These are phyloP conservation scores for Cercospora citrullina DNA, from an alignment of 2,329 filamentous ascomycete species.

Conservation along the genomic window DNA sequence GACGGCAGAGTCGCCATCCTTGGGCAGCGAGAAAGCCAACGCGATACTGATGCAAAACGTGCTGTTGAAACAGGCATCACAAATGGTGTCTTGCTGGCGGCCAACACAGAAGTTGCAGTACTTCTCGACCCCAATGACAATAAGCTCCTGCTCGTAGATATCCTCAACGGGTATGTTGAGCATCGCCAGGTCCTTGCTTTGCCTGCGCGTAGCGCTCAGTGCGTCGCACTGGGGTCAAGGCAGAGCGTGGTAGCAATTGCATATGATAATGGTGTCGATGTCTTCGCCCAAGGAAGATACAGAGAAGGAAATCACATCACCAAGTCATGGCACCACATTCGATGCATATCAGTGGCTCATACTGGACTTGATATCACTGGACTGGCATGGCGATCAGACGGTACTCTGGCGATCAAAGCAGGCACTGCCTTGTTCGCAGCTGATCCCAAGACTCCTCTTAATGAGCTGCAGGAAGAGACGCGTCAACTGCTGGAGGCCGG, in stretches of 20 bases:
- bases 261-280: constrained; percentile 27
- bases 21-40: neutral
- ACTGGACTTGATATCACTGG: constrained; percentile 28
- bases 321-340: constrained; percentile 30
- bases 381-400: constrained; percentile 73
- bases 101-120: constrained; percentile 30
- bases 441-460: constrained; percentile 69
- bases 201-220: constrained; percentile 19
- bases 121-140: constrained; percentile 25
- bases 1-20: neutral
- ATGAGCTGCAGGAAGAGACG: constrained; percentile 53
- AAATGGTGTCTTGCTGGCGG: constrained; percentile 24
- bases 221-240: constrained; percentile 18
- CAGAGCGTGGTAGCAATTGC: constrained; percentile 35
- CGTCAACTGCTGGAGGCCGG: constrained; percentile 20
- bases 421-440: constrained; percentile 90
- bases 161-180: constrained; percentile 37
- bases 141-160: constrained; percentile 31
- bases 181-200: constrained; percentile 24
- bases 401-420: constrained; percentile 80
- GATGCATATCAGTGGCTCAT: constrained; percentile 29
- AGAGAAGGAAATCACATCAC: constrained; percentile 21
- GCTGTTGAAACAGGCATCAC: constrained; percentile 25
- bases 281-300: constrained; percentile 34
- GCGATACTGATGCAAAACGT: neutral